Base-by-base conservation (phyloP, 73 alveolate species). In the Paramecium biaurelia region DNA sequence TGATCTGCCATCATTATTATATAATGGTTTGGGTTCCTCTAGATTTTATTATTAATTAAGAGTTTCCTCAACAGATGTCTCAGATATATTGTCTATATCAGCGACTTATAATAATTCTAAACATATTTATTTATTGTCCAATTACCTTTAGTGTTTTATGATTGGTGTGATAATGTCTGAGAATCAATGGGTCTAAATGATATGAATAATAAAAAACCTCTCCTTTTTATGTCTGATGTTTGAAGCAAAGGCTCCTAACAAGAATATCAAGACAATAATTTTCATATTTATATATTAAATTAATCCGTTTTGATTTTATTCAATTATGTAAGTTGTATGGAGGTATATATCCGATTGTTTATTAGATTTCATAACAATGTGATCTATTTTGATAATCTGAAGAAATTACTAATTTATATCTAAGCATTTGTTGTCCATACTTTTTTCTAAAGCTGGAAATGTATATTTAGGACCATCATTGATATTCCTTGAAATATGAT, bases 281-380 rank as follows among this genome's bases (percentile, higher is more conserved):
- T 79, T 79, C 74, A 41, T 43, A 30, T 43, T 35, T 74, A 32
- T 74, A 74, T 53, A 43, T 24, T 42, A 43, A 79, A 41, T 79
- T 38, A 30, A 79, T 79, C 90, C 90, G 90, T 79, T 79, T 79
- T 79, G 56, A 30, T 30, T 26, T 43, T 23, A 79, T 38, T 79
- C 72, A 79, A 43, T 79, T 79, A 15, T 38, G 32, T 79, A 30
- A 34, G 35, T 38, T 24, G 56, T 79, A 79, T 7, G 63, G 30
- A 23, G 90, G 90, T 24, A 79, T 79, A 45, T 18, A 43, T 11
- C 90, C 90, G 9, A 79, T 34, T 7, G 76, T 42, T 45, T 47
- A 23, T 45, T 79, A 47, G 47, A 79, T 79, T 32, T 79, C 90
- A 42, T 79, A 79, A 20, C 70, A 79, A 21, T 43, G 76, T 1